Percentiles rank a stretch among this genome's conserved stretches.
Conservation (phyloP, 169 alveolate species). For the Plasmodium ovale region DNA sequence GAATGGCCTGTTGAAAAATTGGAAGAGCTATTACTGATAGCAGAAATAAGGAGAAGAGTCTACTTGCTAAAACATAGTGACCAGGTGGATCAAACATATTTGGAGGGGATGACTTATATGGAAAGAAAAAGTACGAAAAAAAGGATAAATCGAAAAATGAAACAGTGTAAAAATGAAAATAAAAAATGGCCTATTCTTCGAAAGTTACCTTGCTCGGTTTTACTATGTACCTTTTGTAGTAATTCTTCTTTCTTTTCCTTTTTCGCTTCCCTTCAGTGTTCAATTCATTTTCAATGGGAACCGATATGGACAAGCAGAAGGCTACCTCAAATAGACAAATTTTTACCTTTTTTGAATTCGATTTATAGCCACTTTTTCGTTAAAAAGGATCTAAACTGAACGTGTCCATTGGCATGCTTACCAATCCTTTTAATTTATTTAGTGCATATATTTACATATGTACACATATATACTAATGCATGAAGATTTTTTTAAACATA, state of each 20-base stretch:
- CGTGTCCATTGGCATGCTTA: not conserved
- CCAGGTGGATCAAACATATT: slow-evolving; percentile 73
- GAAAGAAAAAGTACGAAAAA: slow-evolving; percentile 61
- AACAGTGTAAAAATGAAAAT: too few relatives aligned
- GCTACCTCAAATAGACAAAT: slow-evolving; percentile 62
- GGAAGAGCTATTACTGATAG: slow-evolving; percentile 79
- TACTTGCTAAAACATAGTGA: slow-evolving; percentile 77
- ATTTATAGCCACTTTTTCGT: slow-evolving; percentile 18
- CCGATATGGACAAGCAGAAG: slow-evolving; percentile 50
- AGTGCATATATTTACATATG: not conserved
- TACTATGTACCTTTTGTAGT: not conserved
- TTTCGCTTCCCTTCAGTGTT: slow-evolving; percentile 40
- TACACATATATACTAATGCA: not conserved
- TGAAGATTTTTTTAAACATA: not conserved
- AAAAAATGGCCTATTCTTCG: not conserved
- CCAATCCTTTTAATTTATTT: not conserved
- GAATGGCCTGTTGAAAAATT: slow-evolving; percentile 90
- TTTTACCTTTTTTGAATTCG: slow-evolving; percentile 68
- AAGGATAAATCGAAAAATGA: not conserved
- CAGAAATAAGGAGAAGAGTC: slow-evolving; percentile 82
- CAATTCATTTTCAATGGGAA: slow-evolving; percentile 60
- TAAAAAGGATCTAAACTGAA: not conserved
- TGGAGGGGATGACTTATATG: slow-evolving; percentile 73
- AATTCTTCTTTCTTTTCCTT: not conserved
- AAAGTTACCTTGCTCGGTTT: not conserved